Evolutionary conservation across 805 yeast species (phyloP).

Genomic region (Tetrapisispora iriomotensis): DNA sequence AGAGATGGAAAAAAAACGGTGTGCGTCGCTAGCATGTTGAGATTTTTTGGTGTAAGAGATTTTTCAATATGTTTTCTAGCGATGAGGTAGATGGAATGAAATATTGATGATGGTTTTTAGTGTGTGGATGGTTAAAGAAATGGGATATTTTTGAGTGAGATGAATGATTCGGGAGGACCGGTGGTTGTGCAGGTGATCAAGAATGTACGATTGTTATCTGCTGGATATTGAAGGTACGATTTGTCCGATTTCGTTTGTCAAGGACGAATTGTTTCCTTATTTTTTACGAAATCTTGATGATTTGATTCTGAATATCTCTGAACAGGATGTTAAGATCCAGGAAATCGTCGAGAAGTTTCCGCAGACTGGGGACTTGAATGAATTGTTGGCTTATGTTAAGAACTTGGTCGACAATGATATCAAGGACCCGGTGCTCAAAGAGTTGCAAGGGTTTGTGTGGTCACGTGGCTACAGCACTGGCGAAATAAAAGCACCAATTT

Average conservation of each 20-base stretch:
- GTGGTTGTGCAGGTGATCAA: background rate
- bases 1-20: too few relatives aligned
- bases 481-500: conserved; percentile 66
- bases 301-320: conserved; percentile 21
- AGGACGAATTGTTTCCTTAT: conserved; percentile 67
- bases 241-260: conserved; percentile 85
- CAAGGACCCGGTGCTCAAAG: conserved; percentile 68
- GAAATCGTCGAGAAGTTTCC: conserved; percentile 22
- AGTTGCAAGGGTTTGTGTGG: conserved; percentile 82
- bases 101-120: too few relatives aligned
- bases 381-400: conserved; percentile 40
- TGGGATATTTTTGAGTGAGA: too few relatives aligned
- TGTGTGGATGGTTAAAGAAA: too few relatives aligned
- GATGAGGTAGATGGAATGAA: too few relatives aligned
- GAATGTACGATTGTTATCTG: background rate
- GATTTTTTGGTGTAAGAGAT: too few relatives aligned
- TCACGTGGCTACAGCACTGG: conserved; percentile 68
- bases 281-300: conserved; percentile 45
- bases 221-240: conserved; percentile 89
- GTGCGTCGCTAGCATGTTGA: too few relatives aligned
- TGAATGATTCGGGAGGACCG: too few relatives aligned
- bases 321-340: conserved; percentile 13
- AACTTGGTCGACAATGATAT: conserved; percentile 54
- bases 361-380: conserved; percentile 18
- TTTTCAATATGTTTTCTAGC: too few relatives aligned